A percentile compares a stretch with the other conserved stretches of the same genome.
Conservation (phyloP, 345 rosid species). For the Eucalyptus marginata region DNA sequence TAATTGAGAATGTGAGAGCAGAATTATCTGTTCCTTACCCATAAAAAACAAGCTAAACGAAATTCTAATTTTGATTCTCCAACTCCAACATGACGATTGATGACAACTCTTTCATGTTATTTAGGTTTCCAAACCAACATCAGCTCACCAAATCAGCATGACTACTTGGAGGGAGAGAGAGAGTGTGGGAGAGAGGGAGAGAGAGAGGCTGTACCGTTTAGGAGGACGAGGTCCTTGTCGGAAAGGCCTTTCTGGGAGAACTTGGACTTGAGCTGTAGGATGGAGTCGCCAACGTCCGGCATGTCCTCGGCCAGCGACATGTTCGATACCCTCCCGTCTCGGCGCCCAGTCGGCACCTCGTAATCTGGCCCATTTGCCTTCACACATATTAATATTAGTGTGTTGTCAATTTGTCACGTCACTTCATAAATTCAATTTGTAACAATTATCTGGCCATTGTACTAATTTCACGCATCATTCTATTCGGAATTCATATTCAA, state of each 20-base stretch:
- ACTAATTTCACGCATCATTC: background rate
- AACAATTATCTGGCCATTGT: background rate
- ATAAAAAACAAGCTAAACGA: background rate
- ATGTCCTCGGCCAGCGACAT: constrained; percentile 32
- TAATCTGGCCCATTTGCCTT: constrained; percentile 63
- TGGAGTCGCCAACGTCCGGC: constrained; percentile 63
- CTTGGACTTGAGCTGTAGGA: constrained; percentile 41
- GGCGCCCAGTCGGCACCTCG: constrained; percentile 61
- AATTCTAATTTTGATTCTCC: background rate
- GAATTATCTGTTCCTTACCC: background rate
- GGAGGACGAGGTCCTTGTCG: constrained; percentile 65
- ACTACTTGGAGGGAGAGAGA: background rate
- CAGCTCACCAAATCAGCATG: background rate
- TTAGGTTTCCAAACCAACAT: background rate
- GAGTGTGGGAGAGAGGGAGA: background rate
- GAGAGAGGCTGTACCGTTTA: constrained; percentile 38
- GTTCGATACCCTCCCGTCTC: constrained; percentile 61
- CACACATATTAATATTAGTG: background rate
- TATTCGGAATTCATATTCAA: background rate
- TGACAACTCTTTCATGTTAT: background rate
- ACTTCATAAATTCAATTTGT: background rate
- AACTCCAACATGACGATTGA: background rate
- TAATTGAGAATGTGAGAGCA: background rate
- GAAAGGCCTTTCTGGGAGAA: constrained; percentile 50
- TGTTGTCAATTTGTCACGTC: background rate